Evolutionary conservation across 225 moss, liverwort and hornwort genomes (phyloP), one percentile per base, ranked within the genome.

Genomic region (Rhytidiadelphus loreus): DNA sequence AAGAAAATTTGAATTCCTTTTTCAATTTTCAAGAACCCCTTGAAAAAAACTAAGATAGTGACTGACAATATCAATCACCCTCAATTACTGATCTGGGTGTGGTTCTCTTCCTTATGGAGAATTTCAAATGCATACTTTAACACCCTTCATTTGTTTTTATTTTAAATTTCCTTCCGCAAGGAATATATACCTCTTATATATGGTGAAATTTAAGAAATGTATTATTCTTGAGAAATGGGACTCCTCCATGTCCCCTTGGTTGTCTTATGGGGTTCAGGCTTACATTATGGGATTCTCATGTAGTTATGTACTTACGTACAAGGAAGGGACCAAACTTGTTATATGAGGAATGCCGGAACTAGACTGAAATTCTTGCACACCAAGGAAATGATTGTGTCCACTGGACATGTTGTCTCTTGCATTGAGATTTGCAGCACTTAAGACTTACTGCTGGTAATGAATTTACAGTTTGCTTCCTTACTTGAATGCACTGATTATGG

Each of bases 81-180:
- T 18, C 12, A 19, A 33, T 50, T 50, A 50, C 2, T 33, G 33
- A 4, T 20, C 7, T 8, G 12, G 12, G 1, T 20, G 16, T 20
- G 7, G 4, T 48, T 32, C 0, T 3, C 3, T 48, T 48, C 7
- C 15, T 75, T 4, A 7, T 7, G 18, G 2, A 8, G 2, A 50
- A 30, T 19, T 32, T 24, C 6, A 23, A 37, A 37, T 23, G 35
- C 20, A 8, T 9, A 23, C 2, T 53, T n/a, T 35, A 0, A 8
- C 5, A 35, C 5, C 76, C 22, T 35, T 76, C 76, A 3, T 35
- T 8, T 3, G 30, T 0, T 74, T 12, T 6, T 1, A 6, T 35
- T 32, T 37, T 0, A 15, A 16, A 52, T 16, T 5, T 70, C 1
- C 29, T 29, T 5, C 32, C 3, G 8, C 4, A 12, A 33, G 8